Evolutionary conservation across 345 rosid genomes (phyloP), one percentile per base, ranked within the genome.

Genomic region (Citrus maxima): DNA sequence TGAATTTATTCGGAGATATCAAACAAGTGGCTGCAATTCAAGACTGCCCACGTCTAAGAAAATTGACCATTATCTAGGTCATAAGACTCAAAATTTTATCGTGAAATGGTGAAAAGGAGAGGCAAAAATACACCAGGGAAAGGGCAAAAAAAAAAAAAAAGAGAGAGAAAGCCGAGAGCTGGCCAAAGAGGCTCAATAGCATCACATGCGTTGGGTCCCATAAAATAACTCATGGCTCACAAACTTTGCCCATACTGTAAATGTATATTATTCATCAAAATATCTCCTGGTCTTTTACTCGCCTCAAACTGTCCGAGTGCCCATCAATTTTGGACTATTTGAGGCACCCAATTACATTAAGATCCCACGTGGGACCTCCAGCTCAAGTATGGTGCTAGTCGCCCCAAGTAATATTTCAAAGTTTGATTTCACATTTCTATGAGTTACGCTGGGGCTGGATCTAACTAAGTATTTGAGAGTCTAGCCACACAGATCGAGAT

Each of bases 131-230:
- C 70, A 75, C 16, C 2, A 60, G 22, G n/a, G 35, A 76, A 34
- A 67, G 30, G 28, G 34, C 32, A 30, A 21, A 30, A 30, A 4
- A n/a, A 61, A 49, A 74, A 30, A 30, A 3, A 30, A 3, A 30
- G 4, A 32, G 34, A 32, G 34, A n/a, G 72, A 27, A 49, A 67
- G 35, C 51, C 4, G 27, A 54, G 30, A 25, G 74, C 5, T 34
- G 38, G 35, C 70, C 76, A 14, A 7, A 69, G 28, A 60, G 69
- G 64, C 56, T 19, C 71, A 63, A 83, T 67, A 71, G 80, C 75
- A 79, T 75, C 89, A 79, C 86, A 60, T 81, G 85, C 72, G 25
- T 69, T 35, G 77, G 86, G 80, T 21, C 85, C 88, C 84, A 42
- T 37, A 5, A 34, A 70, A 60, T 79, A 73, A 73, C 78, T 77